phyloP scores from a whole-genome alignment of 2,329 filamentous ascomycete genomes.

The Helicocarpus griseus region DNA sequence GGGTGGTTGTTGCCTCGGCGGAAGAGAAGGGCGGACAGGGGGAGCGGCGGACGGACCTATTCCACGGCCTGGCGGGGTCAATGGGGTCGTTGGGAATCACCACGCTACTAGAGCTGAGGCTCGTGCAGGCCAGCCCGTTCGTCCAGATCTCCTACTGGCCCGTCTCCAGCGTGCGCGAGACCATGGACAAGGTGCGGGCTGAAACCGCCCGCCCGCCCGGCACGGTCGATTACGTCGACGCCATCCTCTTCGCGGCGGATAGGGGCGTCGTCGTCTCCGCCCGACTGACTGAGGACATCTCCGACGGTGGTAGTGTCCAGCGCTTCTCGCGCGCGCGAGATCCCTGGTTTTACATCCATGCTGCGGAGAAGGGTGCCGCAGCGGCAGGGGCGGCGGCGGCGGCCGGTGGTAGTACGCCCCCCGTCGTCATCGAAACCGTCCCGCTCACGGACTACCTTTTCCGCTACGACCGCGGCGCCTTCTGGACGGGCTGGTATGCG shows the following conservation, averaged over 20 bases:
- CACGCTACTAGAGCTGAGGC: constrained; percentile 50
- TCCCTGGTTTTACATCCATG: constrained; percentile 67
- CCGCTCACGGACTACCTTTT: constrained; percentile 48
- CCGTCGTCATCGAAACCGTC: constrained; percentile 19
- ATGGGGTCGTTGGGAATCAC: constrained; percentile 54
- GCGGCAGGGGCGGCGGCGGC: background rate
- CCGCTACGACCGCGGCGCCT: constrained; percentile 47
- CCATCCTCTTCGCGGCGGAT: constrained; percentile 48
- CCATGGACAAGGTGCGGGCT: constrained; percentile 11
- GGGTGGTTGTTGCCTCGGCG: constrained; percentile 40
- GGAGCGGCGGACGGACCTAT: constrained; percentile 40
- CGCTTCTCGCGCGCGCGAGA: constrained; percentile 51
- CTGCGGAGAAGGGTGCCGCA: constrained; percentile 29
- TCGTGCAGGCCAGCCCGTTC: constrained; percentile 44
- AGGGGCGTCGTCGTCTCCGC: constrained; percentile 51
- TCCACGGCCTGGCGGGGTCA: constrained; percentile 49
- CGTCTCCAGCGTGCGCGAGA: constrained; percentile 37
- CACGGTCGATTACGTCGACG: constrained; percentile 42
- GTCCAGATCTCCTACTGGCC: constrained; percentile 56
- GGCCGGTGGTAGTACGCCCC: too few species aligned
- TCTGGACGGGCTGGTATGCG: constrained; percentile 48
- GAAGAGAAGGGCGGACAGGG: constrained; percentile 26
- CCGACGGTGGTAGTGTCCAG: constrained; percentile 20
- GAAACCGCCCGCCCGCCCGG: background rate
- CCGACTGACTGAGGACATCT: constrained; percentile 40